Evolutionary conservation across 2,329 filamentous ascomycete genomes (phyloP).

Genomic region (Thielaviopsis euricoi): DNA sequence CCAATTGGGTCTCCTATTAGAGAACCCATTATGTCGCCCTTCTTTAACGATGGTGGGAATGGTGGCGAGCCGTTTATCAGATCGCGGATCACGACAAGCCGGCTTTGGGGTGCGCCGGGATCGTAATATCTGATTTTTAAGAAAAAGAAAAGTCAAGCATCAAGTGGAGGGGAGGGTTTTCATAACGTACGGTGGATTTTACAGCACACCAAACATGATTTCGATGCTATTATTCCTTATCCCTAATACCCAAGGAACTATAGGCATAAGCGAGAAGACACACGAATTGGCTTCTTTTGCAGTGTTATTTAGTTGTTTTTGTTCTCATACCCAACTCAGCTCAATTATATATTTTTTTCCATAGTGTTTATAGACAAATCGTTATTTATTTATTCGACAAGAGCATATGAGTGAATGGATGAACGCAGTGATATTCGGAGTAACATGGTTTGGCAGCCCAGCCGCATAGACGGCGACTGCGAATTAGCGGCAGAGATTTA

Average conservation of each 20-base stretch:
- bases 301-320: not conserved
- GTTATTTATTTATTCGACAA: not conserved
- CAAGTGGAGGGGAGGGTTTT: not conserved
- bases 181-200: not conserved
- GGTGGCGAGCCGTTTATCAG: not conserved
- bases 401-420: not conserved
- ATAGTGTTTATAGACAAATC: not conserved
- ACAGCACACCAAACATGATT: not conserved
- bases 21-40: slow-evolving; percentile 1
- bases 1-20: slow-evolving; percentile 9
- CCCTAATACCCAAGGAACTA: not conserved
- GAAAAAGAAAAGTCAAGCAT: not conserved
- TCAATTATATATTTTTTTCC: not conserved
- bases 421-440: not conserved
- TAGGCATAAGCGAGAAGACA: too few species aligned
- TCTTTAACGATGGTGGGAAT: not conserved
- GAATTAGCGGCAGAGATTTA: not conserved
- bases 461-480: not conserved
- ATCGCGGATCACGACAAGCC: slow-evolving; percentile 8
- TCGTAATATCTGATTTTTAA: not conserved
- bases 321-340: not conserved
- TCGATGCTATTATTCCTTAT: not conserved
- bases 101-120: slow-evolving; percentile 3
- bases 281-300: not conserved
- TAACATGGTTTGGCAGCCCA: not conserved